A percentile compares a stretch with the other conserved stretches of the same genome.
These are phyloP conservation scores for Fusarium sp. DNA, from an alignment of 2,329 filamentous ascomycete species.

Conservation along the genomic window DNA sequence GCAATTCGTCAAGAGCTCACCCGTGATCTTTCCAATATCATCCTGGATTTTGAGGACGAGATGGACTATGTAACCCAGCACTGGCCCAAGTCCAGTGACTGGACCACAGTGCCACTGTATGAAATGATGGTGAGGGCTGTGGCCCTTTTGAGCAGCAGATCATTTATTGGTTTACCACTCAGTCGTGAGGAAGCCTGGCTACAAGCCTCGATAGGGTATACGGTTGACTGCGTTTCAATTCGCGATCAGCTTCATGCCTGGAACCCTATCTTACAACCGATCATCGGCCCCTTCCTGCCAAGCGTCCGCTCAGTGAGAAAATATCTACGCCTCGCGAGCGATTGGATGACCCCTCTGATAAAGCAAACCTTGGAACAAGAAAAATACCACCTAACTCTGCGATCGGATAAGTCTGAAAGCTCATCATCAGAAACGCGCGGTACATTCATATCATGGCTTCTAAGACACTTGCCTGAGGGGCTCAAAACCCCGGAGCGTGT, in stretches of 20 bases:
- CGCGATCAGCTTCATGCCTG: neutral
- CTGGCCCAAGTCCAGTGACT: rapidly evolving
- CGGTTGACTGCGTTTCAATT: neutral
- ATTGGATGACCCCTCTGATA: neutral
- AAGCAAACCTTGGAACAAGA: rapidly evolving
- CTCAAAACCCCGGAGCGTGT: neutral
- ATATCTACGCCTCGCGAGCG: neutral
- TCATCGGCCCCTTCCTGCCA: neutral
- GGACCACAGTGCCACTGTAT: rapidly evolving
- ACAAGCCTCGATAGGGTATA: neutral
- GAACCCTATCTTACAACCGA: neutral
- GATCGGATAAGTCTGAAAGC: too few species aligned
- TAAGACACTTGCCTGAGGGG: neutral
- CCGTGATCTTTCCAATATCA: neutral
- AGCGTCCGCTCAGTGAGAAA: neutral
- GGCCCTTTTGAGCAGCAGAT: neutral
- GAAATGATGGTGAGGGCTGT: neutral
- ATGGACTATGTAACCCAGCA: neutral
- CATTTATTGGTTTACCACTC: neutral
- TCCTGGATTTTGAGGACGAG: neutral
- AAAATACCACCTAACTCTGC: too few species aligned
- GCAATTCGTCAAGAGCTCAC: neutral
- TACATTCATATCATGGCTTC: neutral
- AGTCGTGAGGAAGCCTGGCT: neutral
- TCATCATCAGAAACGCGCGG: too few species aligned